Base-by-base conservation (phyloP, 768 basidiomycete species). In the Cystofilobasidium macerans region DNA sequence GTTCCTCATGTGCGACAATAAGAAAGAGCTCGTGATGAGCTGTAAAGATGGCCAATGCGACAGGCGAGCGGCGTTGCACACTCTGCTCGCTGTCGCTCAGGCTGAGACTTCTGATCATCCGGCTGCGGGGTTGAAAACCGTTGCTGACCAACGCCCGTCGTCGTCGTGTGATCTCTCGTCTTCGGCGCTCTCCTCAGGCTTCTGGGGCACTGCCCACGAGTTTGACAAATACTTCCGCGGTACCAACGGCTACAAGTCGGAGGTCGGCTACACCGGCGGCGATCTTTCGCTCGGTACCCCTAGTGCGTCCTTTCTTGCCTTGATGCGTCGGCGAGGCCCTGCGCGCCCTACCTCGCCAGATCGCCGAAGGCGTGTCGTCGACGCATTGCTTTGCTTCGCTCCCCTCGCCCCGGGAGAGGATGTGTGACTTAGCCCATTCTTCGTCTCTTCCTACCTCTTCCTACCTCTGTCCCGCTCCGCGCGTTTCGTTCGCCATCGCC, bases 251-350 rank as follows among this genome's bases (percentile, higher is more conserved):
- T 65, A 57, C 64, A 48, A 26, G n/a, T 54, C 57, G 33, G 47
- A 47, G 32, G 32, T 42, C 26, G 64, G 64, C 33, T 65, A 65
- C 57, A 65, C 64, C 20, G 64, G 64, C 16, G 64, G 64, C 40
- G 57, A 57, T 33, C 22, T 45, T 13, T 26, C 24, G 1, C 26
- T 24, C 33, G 30, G 38, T 1, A 48, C 33, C 24, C 62, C 62
- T 53, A 63, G 62, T 63, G 35, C 51, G 62, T 40, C 40, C 30
- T n/a, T 61, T 11, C 48, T 22, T 14, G 32, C 24, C 26, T n/a
- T 33, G n/a, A 4, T n/a, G n/a, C n/a, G n/a, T n/a, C n/a, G n/a
- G n/a, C n/a, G n/a, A n/a, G n/a, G n/a, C n/a, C n/a, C n/a, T n/a
- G n/a, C n/a, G n/a, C n/a, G n/a, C n/a, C n/a, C n/a, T n/a, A n/a